Conservation (phyloP, 352 stramenopile species). For the Phytophthora lateralis region DNA sequence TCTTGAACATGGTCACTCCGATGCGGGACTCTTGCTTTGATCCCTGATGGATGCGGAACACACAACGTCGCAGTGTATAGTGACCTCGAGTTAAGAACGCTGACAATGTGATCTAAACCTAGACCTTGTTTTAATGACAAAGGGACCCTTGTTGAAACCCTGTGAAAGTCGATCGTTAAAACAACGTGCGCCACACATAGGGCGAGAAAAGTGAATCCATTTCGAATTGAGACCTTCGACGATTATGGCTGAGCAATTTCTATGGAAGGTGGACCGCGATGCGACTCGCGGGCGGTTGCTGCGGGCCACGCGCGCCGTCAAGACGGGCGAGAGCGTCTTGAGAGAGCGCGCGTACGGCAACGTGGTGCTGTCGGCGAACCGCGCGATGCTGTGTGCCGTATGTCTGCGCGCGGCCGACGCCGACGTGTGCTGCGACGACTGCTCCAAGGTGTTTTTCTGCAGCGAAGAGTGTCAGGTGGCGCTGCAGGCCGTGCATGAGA, state of each 20-base stretch:
- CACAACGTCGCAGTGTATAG: neutral
- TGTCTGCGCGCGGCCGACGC: constrained; percentile 46
- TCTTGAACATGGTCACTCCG: constrained; percentile 68
- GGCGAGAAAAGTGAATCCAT: constrained; percentile 14
- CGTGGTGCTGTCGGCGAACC: constrained; percentile 40
- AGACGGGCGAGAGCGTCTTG: constrained; percentile 39
- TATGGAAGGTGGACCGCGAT: constrained; percentile 43
- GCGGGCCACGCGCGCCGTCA: constrained; percentile 28
- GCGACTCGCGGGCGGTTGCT: constrained; percentile 36
- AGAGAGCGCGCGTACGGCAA: constrained; percentile 41
- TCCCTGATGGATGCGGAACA: constrained; percentile 2
- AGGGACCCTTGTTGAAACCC: neutral
- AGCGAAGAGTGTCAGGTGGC: constrained; percentile 42
- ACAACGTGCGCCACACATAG: neutral
- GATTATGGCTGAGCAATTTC: constrained; percentile 19
- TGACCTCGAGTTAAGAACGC: neutral
- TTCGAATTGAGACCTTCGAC: neutral
- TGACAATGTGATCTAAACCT: neutral
- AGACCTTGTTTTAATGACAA: neutral
- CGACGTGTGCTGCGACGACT: constrained; percentile 62
- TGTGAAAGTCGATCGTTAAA: neutral
- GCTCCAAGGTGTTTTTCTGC: constrained; percentile 54
- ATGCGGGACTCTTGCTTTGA: neutral
- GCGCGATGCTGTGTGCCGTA: constrained; percentile 42
- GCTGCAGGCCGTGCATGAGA: constrained; percentile 45